phyloP scores from a whole-genome alignment of 352 stramenopile species.

The Pythium oligandrum region DNA sequence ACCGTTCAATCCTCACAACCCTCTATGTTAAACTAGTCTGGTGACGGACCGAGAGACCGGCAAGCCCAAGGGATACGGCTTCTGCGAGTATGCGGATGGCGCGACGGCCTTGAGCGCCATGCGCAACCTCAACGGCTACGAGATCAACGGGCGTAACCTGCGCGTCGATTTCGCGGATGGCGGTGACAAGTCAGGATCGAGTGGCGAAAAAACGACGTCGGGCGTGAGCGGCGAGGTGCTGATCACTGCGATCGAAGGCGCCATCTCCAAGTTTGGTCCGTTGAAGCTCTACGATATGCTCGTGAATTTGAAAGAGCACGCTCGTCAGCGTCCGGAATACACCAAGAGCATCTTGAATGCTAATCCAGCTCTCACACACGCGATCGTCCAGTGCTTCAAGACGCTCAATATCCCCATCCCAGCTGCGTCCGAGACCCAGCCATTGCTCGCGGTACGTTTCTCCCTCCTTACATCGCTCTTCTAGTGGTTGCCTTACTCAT shows the following conservation, averaged over 20 bases:
- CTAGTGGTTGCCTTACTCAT: background rate
- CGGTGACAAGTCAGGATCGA: conserved; percentile 44
- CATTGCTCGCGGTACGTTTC: conserved; percentile 24
- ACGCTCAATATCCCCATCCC: conserved; percentile 79
- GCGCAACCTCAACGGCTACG: conserved; percentile 83
- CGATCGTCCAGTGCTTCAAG: conserved; percentile 84
- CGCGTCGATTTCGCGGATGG: conserved; percentile 83
- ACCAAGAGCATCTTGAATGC: conserved; percentile 72
- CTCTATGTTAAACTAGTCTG: conserved; percentile 28
- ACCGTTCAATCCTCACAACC: too few species aligned
- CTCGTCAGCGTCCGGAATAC: conserved; percentile 64
- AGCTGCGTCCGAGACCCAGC: conserved; percentile 40
- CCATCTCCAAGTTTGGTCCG: conserved; percentile 58
- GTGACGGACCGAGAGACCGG: conserved; percentile 81
- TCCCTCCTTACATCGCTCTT: conserved; percentile 18
- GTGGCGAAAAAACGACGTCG: conserved; percentile 21
- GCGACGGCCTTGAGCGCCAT: conserved; percentile 80
- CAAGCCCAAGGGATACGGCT: conserved; percentile 84
- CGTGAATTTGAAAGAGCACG: conserved; percentile 71
- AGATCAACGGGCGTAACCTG: conserved; percentile 80
- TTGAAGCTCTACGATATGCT: conserved; percentile 86
- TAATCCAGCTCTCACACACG: conserved; percentile 78
- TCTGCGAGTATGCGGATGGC: conserved; percentile 83
- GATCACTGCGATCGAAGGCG: conserved; percentile 74
- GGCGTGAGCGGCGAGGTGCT: conserved; percentile 70